Evolutionary conservation across 116 monocot species (phyloP).

Genomic region (Dioscorea cayenensis): DNA sequence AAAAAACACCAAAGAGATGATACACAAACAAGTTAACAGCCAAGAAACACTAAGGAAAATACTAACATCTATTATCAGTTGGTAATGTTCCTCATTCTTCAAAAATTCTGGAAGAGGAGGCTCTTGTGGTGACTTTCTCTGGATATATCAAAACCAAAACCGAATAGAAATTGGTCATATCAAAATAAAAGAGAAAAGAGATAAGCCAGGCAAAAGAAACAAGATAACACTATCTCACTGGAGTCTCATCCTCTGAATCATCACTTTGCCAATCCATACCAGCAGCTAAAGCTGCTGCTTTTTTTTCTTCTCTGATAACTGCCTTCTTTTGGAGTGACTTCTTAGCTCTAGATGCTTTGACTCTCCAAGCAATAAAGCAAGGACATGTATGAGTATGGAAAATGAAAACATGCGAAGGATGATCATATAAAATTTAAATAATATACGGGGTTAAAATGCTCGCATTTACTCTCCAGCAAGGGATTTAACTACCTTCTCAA

Average conservation of each 20-base stretch:
- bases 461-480: not conserved
- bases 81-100: slow-evolving; percentile 54
- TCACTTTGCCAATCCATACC: slow-evolving; percentile 72
- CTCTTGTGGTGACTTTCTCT: slow-evolving; percentile 34
- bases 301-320: slow-evolving; percentile 51
- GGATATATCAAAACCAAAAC: slow-evolving; percentile 8
- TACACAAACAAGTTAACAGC: not conserved
- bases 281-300: slow-evolving; percentile 46
- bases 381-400: not conserved
- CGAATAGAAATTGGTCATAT: not conserved
- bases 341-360: slow-evolving; percentile 79
- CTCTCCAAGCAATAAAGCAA: slow-evolving; percentile 16
- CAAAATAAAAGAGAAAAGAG: not conserved
- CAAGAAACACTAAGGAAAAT: slow-evolving; percentile 3
- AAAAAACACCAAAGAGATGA: not conserved
- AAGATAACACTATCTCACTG: slow-evolving; percentile 16
- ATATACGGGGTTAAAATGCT: too few species aligned
- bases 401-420: too few species aligned
- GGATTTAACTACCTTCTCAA: not conserved
- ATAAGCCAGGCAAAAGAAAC: not conserved
- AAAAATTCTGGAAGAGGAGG: slow-evolving; percentile 75
- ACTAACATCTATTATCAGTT: slow-evolving; percentile 74
- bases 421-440: too few species aligned
- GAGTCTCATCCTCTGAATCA: slow-evolving; percentile 61
- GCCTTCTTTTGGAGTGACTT: slow-evolving; percentile 54